A percentile compares a stretch with the other conserved stretches of the same genome.
phyloP scores from a whole-genome alignment of 2,329 filamentous ascomycete species.

The Calonectria hongkongensis region DNA sequence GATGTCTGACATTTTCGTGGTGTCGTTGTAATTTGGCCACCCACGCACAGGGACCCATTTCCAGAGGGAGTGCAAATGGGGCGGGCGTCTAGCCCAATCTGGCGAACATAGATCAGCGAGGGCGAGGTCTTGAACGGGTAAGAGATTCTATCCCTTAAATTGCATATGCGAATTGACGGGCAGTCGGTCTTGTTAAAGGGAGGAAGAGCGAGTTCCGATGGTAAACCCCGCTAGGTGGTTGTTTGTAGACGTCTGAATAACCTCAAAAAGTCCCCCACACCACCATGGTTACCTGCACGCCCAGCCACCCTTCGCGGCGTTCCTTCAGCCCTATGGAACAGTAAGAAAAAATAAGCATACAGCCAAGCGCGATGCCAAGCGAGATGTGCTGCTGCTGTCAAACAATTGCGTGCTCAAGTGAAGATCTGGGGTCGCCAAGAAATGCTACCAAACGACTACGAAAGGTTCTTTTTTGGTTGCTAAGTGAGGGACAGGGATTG shows the following conservation, averaged over 20 bases:
- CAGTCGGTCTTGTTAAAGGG: background rate
- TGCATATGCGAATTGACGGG: slow-evolving; percentile 8
- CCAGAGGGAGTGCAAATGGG: background rate
- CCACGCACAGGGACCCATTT: background rate
- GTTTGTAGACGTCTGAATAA: slow-evolving; percentile 29
- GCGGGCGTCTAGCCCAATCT: background rate
- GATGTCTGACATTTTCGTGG: background rate
- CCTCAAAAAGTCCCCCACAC: slow-evolving; percentile 31
- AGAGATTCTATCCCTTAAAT: background rate
- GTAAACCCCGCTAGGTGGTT: background rate
- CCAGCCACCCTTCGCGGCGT: slow-evolving; percentile 1
- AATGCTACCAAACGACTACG: background rate
- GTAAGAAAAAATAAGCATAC: background rate
- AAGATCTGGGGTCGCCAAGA: slow-evolving; percentile 11
- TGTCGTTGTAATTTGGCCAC: background rate
- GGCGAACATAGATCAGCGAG: background rate
- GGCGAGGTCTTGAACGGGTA: background rate
- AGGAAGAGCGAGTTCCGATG: background rate
- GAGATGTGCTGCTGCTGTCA: background rate
- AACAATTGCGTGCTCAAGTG: slow-evolving; percentile 12
- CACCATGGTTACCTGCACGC: slow-evolving; percentile 19
- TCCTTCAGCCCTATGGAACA: slow-evolving; percentile 22
- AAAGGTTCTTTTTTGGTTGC: slow-evolving; percentile 21
- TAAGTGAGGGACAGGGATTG: background rate
- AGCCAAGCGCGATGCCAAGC: background rate